phyloP scores from a whole-genome alignment of 2,329 filamentous ascomycete species.

The Penicillium aurantiogriseum region DNA sequence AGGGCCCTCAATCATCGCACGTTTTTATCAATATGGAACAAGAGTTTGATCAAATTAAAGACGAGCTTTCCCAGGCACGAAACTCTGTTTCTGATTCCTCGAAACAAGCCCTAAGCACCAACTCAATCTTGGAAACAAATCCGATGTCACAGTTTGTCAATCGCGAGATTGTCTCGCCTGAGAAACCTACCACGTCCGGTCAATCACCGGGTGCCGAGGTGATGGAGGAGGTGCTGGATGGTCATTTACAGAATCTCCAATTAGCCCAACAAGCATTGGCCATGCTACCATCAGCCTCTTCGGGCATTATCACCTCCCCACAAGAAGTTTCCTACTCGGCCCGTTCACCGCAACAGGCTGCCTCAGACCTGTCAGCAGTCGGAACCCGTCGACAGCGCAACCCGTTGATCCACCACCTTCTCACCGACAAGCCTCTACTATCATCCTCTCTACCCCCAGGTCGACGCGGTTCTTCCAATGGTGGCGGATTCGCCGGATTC shows the following conservation, averaged over 20 bases:
- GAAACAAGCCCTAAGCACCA: constrained; percentile 12
- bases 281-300: constrained; percentile 78
- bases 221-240: constrained; percentile 31
- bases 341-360: constrained; percentile 25
- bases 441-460: constrained; percentile 84
- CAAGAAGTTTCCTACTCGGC: constrained; percentile 70
- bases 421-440: constrained; percentile 90
- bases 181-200: constrained; percentile 16
- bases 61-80: constrained; percentile 53
- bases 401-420: constrained; percentile 87
- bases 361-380: constrained; percentile 46
- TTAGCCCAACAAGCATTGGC: constrained; percentile 69
- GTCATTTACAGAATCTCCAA: constrained; percentile 69
- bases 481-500: constrained; percentile 31
- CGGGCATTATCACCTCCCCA: constrained; percentile 84
- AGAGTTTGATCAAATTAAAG: constrained; percentile 70
- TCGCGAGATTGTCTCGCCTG: constrained; percentile 26
- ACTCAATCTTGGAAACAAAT: constrained; percentile 37
- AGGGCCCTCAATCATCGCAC: constrained; percentile 62
- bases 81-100: constrained; percentile 22
- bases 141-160: constrained; percentile 46
- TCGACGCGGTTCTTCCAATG: constrained; percentile 50
- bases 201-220: constrained; percentile 7
- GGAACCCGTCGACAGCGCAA: constrained; percentile 66
- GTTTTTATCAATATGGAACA: constrained; percentile 93